Percentiles rank a stretch among this genome's conserved stretches.
These are phyloP conservation scores for Ceratocystis ficicola DNA, from an alignment of 2,329 filamentous ascomycete genomes.

Conservation along the genomic window DNA sequence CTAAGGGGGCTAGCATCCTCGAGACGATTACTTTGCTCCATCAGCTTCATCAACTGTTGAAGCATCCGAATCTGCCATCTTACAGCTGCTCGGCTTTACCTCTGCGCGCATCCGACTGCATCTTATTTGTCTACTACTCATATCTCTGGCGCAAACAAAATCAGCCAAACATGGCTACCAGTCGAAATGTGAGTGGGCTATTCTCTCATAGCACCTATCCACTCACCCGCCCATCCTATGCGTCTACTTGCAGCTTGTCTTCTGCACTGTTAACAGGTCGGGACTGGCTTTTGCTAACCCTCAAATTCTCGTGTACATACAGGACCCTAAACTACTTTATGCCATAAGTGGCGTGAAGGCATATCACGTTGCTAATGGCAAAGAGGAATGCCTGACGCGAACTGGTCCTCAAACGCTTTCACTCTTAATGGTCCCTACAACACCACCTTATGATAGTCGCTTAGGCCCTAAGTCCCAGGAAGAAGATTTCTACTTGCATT, in stretches of 20 bases:
- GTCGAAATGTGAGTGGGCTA: constrained; percentile 18
- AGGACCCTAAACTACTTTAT: constrained; percentile 56
- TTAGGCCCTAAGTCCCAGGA: constrained; percentile 49
- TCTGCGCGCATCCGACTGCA: background rate
- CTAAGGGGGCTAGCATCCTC: background rate
- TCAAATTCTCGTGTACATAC: constrained; percentile 7
- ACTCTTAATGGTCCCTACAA: constrained; percentile 88
- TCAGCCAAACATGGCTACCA: constrained; percentile 16
- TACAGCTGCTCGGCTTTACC: background rate
- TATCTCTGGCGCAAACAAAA: background rate
- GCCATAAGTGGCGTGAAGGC: constrained; percentile 76
- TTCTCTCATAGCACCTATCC: background rate
- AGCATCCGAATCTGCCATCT: background rate
- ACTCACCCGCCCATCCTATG: background rate
- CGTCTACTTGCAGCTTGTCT: background rate
- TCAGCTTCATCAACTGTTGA: background rate
- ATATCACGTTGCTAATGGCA: constrained; percentile 80
- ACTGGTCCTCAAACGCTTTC: constrained; percentile 84
- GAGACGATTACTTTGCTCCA: background rate
- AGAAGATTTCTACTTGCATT: constrained; percentile 93
- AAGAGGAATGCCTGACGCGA: constrained; percentile 69
- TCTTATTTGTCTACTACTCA: background rate
- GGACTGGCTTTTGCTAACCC: constrained; percentile 13
- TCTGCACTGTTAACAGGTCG: background rate
- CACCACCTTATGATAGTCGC: constrained; percentile 52